phyloP scores from a whole-genome alignment of 2,329 filamentous ascomycete genomes.

The Periconia digitata region DNA sequence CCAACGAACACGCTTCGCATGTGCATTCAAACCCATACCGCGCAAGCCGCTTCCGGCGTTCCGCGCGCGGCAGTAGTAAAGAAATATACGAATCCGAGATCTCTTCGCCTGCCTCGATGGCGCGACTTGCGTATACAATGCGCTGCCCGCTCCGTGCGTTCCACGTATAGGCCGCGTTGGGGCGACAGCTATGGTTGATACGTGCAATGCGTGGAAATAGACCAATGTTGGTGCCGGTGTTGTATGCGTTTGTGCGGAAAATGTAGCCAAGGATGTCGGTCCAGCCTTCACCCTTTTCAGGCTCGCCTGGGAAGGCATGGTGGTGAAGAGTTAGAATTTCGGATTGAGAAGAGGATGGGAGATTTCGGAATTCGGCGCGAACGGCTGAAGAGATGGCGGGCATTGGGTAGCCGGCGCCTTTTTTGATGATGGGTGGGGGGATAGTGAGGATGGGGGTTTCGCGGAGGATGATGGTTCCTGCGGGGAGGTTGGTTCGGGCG shows the following conservation, averaged over 20 bases:
- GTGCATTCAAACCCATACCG: constrained; percentile 41
- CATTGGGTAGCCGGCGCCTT: constrained; percentile 30
- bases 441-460: constrained; percentile 44
- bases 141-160: constrained; percentile 29
- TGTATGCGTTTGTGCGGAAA: constrained; percentile 41
- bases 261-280: constrained; percentile 32
- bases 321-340: constrained; percentile 33
- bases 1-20: constrained; percentile 41
- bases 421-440: constrained; percentile 23
- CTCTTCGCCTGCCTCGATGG: constrained; percentile 44
- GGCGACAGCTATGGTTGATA: constrained; percentile 41
- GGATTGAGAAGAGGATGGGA: constrained; percentile 20
- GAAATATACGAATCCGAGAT: constrained; percentile 44
- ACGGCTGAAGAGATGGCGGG: constrained; percentile 22
- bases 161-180: constrained; percentile 43
- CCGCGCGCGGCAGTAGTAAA: constrained; percentile 28
- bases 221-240: constrained; percentile 31
- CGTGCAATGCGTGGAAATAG: constrained; percentile 39
- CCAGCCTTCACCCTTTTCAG: constrained; percentile 4
- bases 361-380: constrained; percentile 24
- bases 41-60: constrained; percentile 33
- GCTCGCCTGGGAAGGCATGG: constrained; percentile 17
- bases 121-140: constrained; percentile 39
- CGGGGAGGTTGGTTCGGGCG: constrained; percentile 36
- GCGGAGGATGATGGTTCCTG: constrained; percentile 44